Conservation (phyloP, 1,284 basidiomycete genomes). For the Cutaneotrichosporon spelunceum region DNA sequence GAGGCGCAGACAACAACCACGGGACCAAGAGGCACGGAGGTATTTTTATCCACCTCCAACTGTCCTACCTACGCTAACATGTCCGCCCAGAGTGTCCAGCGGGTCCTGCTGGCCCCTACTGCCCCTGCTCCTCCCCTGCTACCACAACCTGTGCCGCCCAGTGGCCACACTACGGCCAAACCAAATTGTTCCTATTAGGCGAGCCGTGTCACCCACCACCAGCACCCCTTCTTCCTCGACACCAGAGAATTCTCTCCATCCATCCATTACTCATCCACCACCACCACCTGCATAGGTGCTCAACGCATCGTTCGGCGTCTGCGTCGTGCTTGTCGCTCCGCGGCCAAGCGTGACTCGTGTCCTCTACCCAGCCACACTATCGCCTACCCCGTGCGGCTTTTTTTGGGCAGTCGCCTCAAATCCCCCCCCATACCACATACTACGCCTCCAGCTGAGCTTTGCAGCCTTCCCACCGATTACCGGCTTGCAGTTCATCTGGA, state of each 20-base stretch:
- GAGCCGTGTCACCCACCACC: not conserved
- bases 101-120: no score
- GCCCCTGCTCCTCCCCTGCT: no score
- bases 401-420: conserved; percentile 1
- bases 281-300: not conserved
- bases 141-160: no score
- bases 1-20: not conserved
- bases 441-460: not conserved
- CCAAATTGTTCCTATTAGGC: not conserved
- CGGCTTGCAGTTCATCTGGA: not conserved
- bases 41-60: not conserved
- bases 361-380: not conserved
- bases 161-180: not conserved
- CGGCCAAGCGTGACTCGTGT: conserved; percentile 7
- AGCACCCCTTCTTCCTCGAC: not conserved
- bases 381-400: not conserved
- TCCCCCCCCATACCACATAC: not conserved
- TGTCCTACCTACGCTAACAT: no score
- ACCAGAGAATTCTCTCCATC: not conserved
- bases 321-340: conserved; percentile 8
- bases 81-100: no score
- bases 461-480: not conserved
- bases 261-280: not conserved
- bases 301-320: conserved; percentile 4
- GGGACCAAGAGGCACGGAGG: not conserved